A percentile compares a stretch with the other conserved stretches of the same genome.
Conservation (phyloP, 2,329 filamentous ascomycete genomes). For the Botryotinia globosa region DNA sequence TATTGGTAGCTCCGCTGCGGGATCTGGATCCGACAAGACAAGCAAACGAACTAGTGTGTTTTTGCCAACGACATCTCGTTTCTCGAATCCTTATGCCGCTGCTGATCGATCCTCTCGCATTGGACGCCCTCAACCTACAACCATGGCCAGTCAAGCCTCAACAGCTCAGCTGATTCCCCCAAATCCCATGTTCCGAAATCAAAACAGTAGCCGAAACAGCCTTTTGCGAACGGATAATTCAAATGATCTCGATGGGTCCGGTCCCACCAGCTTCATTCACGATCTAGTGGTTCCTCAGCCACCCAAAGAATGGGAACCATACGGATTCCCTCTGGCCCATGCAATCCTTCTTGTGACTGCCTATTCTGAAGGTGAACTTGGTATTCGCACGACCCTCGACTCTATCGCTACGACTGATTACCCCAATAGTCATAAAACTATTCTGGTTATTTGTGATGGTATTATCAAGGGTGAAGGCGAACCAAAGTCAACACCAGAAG, state of each 20-base stretch:
- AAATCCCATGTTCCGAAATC: conserved; percentile 67
- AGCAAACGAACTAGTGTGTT: conserved; percentile 83
- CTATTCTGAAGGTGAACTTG: conserved; percentile 93
- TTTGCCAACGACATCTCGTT: conserved; percentile 88
- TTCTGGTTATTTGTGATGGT: conserved; percentile 94
- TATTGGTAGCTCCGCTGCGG: conserved; percentile 63
- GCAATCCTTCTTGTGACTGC: conserved; percentile 92
- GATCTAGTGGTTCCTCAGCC: conserved; percentile 94
- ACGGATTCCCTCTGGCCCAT: conserved; percentile 91
- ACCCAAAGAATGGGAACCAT: conserved; percentile 94
- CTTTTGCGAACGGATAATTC: conserved; percentile 59
- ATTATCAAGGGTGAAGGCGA: conserved; percentile 97
- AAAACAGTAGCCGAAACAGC: conserved; percentile 61
- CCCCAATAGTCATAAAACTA: conserved; percentile 97
- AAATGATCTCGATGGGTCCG: conserved; percentile 65
- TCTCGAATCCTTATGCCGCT: conserved; percentile 79
- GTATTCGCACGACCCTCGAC: conserved; percentile 88
- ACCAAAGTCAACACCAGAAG: conserved; percentile 80
- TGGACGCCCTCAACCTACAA: conserved; percentile 65
- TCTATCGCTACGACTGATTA: conserved; percentile 98
- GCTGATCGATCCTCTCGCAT: conserved; percentile 57
- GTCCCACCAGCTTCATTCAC: conserved; percentile 92
- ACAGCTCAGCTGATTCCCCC: conserved; percentile 70
- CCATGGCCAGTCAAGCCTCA: conserved; percentile 86
- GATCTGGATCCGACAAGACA: conserved; percentile 63